Conservation (phyloP, 179 eudicot genomes). For the Pouteria campechiana region DNA sequence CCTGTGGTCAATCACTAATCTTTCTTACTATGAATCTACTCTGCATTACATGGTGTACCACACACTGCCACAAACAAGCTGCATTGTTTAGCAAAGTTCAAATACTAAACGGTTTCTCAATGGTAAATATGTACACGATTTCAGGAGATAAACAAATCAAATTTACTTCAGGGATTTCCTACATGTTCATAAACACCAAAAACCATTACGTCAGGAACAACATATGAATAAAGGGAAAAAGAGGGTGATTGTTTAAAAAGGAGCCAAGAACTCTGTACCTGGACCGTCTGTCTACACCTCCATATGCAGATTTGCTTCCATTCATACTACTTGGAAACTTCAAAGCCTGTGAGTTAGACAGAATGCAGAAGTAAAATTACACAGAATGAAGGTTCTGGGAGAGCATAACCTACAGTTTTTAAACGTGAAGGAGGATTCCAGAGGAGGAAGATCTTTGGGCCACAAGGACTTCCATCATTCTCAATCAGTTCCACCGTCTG, state of each 20-base stretch:
- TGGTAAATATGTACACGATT: too few relatives aligned
- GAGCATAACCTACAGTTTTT: slow-evolving; percentile 39
- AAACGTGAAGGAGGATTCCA: slow-evolving; percentile 89
- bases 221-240: background rate
- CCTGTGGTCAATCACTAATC: too few relatives aligned
- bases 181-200: background rate
- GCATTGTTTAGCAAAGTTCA: too few relatives aligned
- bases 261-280: slow-evolving; percentile 29
- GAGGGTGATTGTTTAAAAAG: background rate
- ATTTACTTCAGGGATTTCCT: too few relatives aligned
- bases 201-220: background rate
- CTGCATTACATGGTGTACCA: too few relatives aligned
- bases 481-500: slow-evolving; percentile 67
- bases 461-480: slow-evolving; percentile 97
- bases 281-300: slow-evolving; percentile 32
- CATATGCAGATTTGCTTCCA: slow-evolving; percentile 11
- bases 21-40: too few relatives aligned
- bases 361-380: background rate
- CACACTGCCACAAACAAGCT: too few relatives aligned
- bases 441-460: slow-evolving; percentile 66
- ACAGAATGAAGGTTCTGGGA: too few relatives aligned
- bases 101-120: too few relatives aligned
- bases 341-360: slow-evolving; percentile 23
- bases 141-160: too few relatives aligned
- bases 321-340: slow-evolving; percentile 15